phyloP scores from a whole-genome alignment of 805 yeast genomes.

The Cyberlindnera sargentensis region DNA sequence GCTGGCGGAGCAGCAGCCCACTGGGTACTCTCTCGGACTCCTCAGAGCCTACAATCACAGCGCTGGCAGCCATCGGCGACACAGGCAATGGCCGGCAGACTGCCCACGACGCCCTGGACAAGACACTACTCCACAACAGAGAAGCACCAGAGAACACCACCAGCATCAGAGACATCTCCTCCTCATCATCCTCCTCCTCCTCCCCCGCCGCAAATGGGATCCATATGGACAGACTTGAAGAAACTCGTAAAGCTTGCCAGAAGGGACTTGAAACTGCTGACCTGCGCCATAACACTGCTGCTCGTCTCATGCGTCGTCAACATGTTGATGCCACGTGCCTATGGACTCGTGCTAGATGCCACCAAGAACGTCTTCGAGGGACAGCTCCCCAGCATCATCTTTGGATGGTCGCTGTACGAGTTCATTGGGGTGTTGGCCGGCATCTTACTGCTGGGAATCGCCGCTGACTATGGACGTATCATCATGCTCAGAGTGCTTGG shows the following conservation, averaged over 20 bases:
- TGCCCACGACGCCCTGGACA: no score
- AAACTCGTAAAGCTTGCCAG: constrained; percentile 37
- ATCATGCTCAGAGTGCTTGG: constrained; percentile 67
- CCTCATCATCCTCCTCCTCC: background rate
- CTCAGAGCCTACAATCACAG: no score
- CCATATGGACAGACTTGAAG: constrained; percentile 22
- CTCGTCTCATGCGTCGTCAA: constrained; percentile 42
- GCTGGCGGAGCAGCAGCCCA: no score
- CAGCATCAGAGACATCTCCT: background rate
- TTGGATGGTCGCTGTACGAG: constrained; percentile 50
- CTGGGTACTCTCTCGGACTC: no score
- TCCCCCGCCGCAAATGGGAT: constrained; percentile 2
- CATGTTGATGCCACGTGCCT: constrained; percentile 48
- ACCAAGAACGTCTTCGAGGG: constrained; percentile 30
- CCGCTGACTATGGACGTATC: constrained; percentile 72
- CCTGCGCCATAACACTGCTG: constrained; percentile 36
- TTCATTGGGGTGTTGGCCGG: constrained; percentile 53
- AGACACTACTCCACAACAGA: no score
- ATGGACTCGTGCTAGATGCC: constrained; percentile 49
- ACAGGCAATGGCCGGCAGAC: no score
- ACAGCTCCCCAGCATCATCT: constrained; percentile 27
- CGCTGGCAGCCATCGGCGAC: no score
- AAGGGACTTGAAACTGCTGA: constrained; percentile 37
- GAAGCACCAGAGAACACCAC: background rate
- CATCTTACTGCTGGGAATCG: constrained; percentile 45